phyloP scores from a whole-genome alignment of 257 asterid genomes.

The Fraxinus excelsior region DNA sequence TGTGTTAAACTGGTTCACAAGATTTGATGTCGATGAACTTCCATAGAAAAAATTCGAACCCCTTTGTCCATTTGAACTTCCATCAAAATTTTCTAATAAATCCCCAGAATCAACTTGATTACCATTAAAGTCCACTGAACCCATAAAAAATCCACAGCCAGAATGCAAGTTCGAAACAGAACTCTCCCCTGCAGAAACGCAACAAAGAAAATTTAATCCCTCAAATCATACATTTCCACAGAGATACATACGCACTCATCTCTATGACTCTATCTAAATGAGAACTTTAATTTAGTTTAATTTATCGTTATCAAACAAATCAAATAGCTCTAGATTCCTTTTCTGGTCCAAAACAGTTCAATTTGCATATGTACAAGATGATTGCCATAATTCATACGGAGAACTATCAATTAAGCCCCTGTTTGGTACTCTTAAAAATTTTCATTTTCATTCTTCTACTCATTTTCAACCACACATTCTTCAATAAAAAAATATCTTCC shows the following conservation, averaged over 20 bases:
- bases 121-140: not conserved
- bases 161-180: not conserved
- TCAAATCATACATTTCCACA: not conserved
- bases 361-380: too few species aligned
- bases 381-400: too few species aligned
- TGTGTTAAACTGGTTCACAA: not conserved
- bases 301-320: too few species aligned
- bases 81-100: not conserved
- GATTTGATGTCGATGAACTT: not conserved
- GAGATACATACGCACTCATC: not conserved
- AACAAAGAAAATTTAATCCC: not conserved
- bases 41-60: not conserved
- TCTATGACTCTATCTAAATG: too few species aligned
- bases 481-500: too few species aligned
- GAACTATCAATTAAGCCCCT: too few species aligned
- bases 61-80: not conserved
- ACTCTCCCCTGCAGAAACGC: not conserved
- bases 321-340: too few species aligned
- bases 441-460: too few species aligned
- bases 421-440: too few species aligned
- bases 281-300: too few species aligned
- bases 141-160: not conserved
- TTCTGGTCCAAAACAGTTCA: too few species aligned
- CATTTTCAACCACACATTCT: too few species aligned
- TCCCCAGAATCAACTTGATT: not conserved